Conservation (phyloP, 2,329 filamentous ascomycete species). For the Trichoderma afroharzianum region DNA sequence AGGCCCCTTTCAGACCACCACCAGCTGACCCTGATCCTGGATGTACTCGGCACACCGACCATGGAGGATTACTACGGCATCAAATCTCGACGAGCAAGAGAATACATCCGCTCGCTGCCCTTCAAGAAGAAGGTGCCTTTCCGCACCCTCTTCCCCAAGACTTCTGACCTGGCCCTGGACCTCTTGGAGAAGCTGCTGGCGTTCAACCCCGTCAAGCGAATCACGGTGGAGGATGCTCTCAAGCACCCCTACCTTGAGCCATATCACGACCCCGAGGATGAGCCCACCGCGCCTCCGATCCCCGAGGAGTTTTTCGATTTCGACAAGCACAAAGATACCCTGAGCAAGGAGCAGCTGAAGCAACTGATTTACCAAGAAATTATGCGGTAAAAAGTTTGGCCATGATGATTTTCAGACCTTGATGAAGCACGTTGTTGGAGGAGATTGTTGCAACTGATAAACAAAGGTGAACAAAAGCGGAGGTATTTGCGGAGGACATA, state of each 20-base stretch:
- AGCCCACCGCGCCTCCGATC: slow-evolving; percentile 93
- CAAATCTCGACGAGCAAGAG: slow-evolving; percentile 93
- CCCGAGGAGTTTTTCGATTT: slow-evolving; percentile 99
- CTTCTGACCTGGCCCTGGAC: slow-evolving; percentile 93
- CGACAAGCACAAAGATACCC: slow-evolving; percentile 98
- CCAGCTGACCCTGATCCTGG: slow-evolving; percentile 93
- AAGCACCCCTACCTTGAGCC: slow-evolving; percentile 98
- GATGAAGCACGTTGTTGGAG: neutral
- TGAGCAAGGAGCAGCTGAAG: slow-evolving; percentile 98
- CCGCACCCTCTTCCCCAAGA: slow-evolving; percentile 96
- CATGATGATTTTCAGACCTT: neutral
- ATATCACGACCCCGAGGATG: slow-evolving; percentile 97
- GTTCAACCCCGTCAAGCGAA: slow-evolving; percentile 98
- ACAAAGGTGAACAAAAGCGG: neutral
- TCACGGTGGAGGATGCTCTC: slow-evolving; percentile 94
- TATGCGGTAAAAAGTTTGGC: slow-evolving; percentile 50
- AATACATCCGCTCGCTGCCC: slow-evolving; percentile 95
- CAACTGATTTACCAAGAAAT: slow-evolving; percentile 97
- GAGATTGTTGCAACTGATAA: neutral
- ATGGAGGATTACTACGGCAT: slow-evolving; percentile 99
- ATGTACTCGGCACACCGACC: slow-evolving; percentile 94
- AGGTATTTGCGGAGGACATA: slow-evolving; percentile 1
- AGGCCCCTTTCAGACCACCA: slow-evolving; percentile 69
- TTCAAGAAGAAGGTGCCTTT: slow-evolving; percentile 99
- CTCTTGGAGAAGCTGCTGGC: slow-evolving; percentile 92